Evolutionary conservation across 176 grass and related monocot genomes (phyloP), one percentile per base, ranked within the genome.

Genomic region (Lolium perenne): DNA sequence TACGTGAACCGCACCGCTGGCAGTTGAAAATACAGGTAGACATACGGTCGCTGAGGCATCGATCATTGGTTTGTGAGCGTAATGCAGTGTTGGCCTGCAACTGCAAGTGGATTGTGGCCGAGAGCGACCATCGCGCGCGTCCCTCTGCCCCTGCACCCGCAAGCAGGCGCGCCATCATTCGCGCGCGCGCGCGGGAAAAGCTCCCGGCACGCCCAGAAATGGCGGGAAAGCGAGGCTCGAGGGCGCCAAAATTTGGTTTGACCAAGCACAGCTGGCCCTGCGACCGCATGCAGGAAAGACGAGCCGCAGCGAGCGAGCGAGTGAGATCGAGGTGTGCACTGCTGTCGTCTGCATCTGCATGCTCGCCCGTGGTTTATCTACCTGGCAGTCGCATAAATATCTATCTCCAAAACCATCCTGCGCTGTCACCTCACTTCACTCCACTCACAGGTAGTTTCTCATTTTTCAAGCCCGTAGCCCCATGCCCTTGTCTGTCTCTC

Each of bases 131-230:
- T 87, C 17, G 17, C 32, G 70, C 17, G 17, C 32, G 70, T 14
- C 20, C 72, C 12, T 10, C 32, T 57, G 29, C 87, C 8, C n/a
- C 7, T 10, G 18, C 38, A 29, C 22, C 80, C 14, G 54, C 35
- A 47, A 57, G 38, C 29, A 45, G 6, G 58, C 4, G 47, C 80
- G 47, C 74, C 84, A 40, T 14, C 67, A 18, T 87, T 91, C 38
- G 80, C 80, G 85, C 89, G 80, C 80, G 85, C 89, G 84, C 32
- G 32, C 32, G 89, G 89, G 87, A 90, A 75, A 75, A 80, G 74
- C 57, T 38, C 80, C 16, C 1, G 0, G 0, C 26, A 6, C 17
- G 4, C 16, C 59, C 85, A 48, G 66, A 48, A 59, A 87, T 59
- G 89, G 85, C 84, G 89, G 75, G 89, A 91, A 91, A 84, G 67